Conservation (phyloP, 225 moss, liverwort and hornwort genomes). For the Sphagnum tenellum region DNA sequence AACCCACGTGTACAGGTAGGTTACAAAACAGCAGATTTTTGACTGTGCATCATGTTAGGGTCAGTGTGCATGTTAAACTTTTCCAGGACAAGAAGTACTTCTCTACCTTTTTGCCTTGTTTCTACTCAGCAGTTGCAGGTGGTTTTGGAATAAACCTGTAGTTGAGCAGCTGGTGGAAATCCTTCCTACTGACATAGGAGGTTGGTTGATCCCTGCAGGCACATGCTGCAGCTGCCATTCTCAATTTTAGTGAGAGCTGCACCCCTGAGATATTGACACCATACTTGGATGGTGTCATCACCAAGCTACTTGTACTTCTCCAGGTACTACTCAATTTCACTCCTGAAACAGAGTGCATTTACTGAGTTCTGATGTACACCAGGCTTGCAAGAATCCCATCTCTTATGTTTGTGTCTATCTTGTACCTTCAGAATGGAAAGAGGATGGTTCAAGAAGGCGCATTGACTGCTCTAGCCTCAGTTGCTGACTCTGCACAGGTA, state of each 20-base stretch:
- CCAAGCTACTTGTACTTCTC: slow-evolving; percentile 77
- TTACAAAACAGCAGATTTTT: background rate
- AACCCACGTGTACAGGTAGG: slow-evolving; percentile 93
- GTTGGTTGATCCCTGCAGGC: slow-evolving; percentile 32
- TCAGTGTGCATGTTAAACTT: too few relatives aligned
- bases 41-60: too few relatives aligned
- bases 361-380: background rate
- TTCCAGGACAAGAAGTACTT: too few relatives aligned
- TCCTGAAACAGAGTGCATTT: background rate
- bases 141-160: background rate
- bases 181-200: too few relatives aligned
- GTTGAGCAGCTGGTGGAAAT: too few relatives aligned
- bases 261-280: slow-evolving; percentile 92
- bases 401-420: background rate
- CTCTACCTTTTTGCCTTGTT: too few relatives aligned
- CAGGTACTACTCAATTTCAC: slow-evolving; percentile 36
- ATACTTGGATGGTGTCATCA: slow-evolving; percentile 87
- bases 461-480: slow-evolving; percentile 91
- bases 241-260: slow-evolving; percentile 97
- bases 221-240: slow-evolving; percentile 93
- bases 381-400: too few relatives aligned
- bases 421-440: slow-evolving; percentile 75
- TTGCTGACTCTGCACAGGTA: slow-evolving; percentile 99
- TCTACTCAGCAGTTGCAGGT: background rate
- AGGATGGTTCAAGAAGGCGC: slow-evolving; percentile 99